Base-by-base conservation (phyloP, 2,329 filamentous ascomycete genomes). In the Didymella exigua region DNA sequence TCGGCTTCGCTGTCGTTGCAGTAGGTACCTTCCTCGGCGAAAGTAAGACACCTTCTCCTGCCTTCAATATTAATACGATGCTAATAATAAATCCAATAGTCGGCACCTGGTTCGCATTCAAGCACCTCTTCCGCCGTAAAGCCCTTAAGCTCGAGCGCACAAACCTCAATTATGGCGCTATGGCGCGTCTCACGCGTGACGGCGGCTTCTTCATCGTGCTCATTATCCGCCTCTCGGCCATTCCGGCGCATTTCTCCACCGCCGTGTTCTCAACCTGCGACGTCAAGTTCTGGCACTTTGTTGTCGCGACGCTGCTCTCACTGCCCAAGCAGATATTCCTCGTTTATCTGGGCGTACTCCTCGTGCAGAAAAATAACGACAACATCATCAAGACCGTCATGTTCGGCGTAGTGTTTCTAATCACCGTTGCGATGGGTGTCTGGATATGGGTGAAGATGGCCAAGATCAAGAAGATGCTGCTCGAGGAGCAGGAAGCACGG, bases 181-280 rank as follows among this genome's bases (percentile, higher is more conserved):
- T 74, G 61, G 71, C 71, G 13, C 67, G 71, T 49, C 54, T 74
- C 7, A 72, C 69, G 4, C 65, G 71, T 34, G 71, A 74, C 40
- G 68, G 66, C 24, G 70, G 70, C 6, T 74, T 73, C 57, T 60
- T 66, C 58, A 70, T 74, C 26, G 69, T 74, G 21, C 63, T 74
- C 10, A 29, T 74, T 19, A 74, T 74, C 48, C 69, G 71, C 7
- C 62, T 74, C 7, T 68, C 64, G 30, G 71, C 69, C n/a, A 65
- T 73, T 24, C 71, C 71, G 8, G 62, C 69, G 30, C 71, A 74
- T 56, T 73, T 74, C 56, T 69, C 65, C 18, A 72, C 70, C 16
- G 71, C 70, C 36, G 70, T 73, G 1, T 74, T 74, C 47, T 71
- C 68, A 18, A 74, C 71, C 30, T 74, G 70, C 60, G 67, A 74